A percentile compares a stretch with the other conserved stretches of the same genome.
phyloP scores from a whole-genome alignment of 192 early-diverging fungal genomes.

The Rhizophagus prolifer region DNA sequence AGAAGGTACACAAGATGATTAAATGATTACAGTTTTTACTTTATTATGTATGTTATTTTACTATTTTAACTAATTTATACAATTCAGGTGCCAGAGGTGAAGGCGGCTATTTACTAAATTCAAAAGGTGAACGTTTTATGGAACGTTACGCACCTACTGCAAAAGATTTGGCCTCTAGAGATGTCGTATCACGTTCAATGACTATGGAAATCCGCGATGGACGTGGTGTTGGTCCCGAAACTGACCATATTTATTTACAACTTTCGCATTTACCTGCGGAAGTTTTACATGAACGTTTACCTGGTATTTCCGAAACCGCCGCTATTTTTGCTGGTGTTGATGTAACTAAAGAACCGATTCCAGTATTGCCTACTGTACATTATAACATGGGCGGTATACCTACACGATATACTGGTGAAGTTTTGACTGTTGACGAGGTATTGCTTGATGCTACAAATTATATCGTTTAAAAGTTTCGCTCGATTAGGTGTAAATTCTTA shows the following conservation, averaged over 20 bases:
- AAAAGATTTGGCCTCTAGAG: slow-evolving; percentile 97
- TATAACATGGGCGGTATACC: slow-evolving; percentile 99
- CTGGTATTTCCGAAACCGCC: slow-evolving; percentile 98
- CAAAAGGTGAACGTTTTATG: slow-evolving; percentile 98
- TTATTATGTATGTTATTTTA: neutral
- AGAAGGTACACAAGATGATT: slow-evolving; percentile 58
- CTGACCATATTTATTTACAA: slow-evolving; percentile 96
- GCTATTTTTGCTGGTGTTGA: slow-evolving; percentile 98
- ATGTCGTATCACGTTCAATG: slow-evolving; percentile 98
- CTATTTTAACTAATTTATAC: neutral
- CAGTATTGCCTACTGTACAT: slow-evolving; percentile 97
- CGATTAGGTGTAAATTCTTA: neutral
- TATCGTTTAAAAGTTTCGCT: neutral
- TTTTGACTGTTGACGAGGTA: slow-evolving; percentile 67
- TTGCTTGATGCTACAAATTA: neutral
- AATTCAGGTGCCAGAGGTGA: slow-evolving; percentile 79
- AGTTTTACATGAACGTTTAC: slow-evolving; percentile 88
- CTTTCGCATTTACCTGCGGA: slow-evolving; percentile 92
- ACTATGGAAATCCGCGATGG: slow-evolving; percentile 98
- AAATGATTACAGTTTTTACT: neutral
- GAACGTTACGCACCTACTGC: slow-evolving; percentile 98
- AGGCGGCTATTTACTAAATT: slow-evolving; percentile 96
- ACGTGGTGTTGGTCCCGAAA: slow-evolving; percentile 93
- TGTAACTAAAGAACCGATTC: slow-evolving; percentile 99
- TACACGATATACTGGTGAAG: slow-evolving; percentile 95